phyloP scores from a whole-genome alignment of 1,139 yeast species.

The Yamadazyma atmosphaerica region DNA sequence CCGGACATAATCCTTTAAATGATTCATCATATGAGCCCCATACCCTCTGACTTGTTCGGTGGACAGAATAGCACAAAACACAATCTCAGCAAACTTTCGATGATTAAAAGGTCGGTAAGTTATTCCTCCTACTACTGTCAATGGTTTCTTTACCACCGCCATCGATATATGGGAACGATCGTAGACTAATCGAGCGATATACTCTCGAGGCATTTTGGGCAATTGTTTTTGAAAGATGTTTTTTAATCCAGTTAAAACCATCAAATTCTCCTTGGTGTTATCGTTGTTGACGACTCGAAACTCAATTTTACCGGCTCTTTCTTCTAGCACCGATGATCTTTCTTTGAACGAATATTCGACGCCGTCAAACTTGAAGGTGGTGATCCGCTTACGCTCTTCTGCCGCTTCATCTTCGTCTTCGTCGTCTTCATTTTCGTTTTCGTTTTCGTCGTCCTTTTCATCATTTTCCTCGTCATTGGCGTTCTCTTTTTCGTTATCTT shows the following conservation, averaged over 20 bases:
- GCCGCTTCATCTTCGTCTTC: slow-evolving; percentile 50
- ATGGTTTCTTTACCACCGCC: slow-evolving; percentile 91
- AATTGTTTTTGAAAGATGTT: slow-evolving; percentile 95
- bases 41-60: slow-evolving; percentile 98
- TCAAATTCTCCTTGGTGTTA: slow-evolving; percentile 79
- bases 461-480: slow-evolving; percentile 19
- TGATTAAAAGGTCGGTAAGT: slow-evolving; percentile 92
- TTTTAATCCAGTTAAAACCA: slow-evolving; percentile 91
- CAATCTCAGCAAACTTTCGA: slow-evolving; percentile 94
- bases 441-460: slow-evolving; percentile 21
- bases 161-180: slow-evolving; percentile 93
- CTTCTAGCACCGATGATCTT: slow-evolving; percentile 92
- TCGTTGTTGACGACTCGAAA: slow-evolving; percentile 96
- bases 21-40: slow-evolving; percentile 99
- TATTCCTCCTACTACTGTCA: slow-evolving; percentile 96
- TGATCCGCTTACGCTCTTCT: slow-evolving; percentile 54
- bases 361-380: slow-evolving; percentile 62
- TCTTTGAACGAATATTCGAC: slow-evolving; percentile 84
- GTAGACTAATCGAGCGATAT: slow-evolving; percentile 89
- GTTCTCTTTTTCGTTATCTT: slow-evolving; percentile 17
- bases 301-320: slow-evolving; percentile 86
- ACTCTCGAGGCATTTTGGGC: slow-evolving; percentile 98
- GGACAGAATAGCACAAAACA: slow-evolving; percentile 95
- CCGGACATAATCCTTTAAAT: slow-evolving; percentile 89
- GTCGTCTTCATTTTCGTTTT: slow-evolving; percentile 35